Percentiles rank a stretch among this genome's conserved stretches.
phyloP scores from a whole-genome alignment of 2,329 filamentous ascomycete species.

The Ascochyta fabae region DNA sequence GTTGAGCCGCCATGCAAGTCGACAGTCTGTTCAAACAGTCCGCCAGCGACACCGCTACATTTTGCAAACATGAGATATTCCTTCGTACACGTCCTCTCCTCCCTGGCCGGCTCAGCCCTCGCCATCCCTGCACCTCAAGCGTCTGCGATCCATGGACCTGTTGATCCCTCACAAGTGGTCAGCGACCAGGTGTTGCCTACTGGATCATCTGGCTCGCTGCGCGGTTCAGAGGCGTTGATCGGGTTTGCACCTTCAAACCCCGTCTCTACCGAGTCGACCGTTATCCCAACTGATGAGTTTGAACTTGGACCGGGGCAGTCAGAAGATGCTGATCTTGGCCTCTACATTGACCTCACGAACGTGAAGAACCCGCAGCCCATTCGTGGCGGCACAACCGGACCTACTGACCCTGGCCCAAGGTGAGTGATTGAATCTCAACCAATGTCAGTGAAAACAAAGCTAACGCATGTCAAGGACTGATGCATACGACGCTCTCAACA shows the following conservation, averaged over 20 bases:
- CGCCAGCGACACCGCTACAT: not conserved
- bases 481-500: conserved; percentile 49
- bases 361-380: conserved; percentile 53
- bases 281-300: conserved; percentile 45
- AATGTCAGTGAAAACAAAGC: not conserved
- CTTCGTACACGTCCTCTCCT: conserved; percentile 5
- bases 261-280: conserved; percentile 40
- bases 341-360: conserved; percentile 48
- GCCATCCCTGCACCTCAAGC: conserved; percentile 19
- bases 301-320: conserved; percentile 47
- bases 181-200: conserved; percentile 29
- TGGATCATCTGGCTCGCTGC: conserved; percentile 45
- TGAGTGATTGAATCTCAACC: conserved; percentile 4
- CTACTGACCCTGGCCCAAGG: conserved; percentile 50
- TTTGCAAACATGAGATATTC: conserved; percentile 11
- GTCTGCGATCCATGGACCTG: conserved; percentile 6
- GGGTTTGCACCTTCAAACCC: conserved; percentile 45
- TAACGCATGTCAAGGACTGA: conserved; percentile 4
- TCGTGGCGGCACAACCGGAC: conserved; percentile 44
- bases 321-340: conserved; percentile 46
- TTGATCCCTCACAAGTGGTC: conserved; percentile 14
- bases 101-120: conserved; percentile 7
- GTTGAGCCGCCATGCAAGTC: not conserved
- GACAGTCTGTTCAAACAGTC: not conserved
- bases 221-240: conserved; percentile 40